Base-by-base conservation (phyloP, 805 yeast species). In the Saccharomyces cerevisiae region DNA sequence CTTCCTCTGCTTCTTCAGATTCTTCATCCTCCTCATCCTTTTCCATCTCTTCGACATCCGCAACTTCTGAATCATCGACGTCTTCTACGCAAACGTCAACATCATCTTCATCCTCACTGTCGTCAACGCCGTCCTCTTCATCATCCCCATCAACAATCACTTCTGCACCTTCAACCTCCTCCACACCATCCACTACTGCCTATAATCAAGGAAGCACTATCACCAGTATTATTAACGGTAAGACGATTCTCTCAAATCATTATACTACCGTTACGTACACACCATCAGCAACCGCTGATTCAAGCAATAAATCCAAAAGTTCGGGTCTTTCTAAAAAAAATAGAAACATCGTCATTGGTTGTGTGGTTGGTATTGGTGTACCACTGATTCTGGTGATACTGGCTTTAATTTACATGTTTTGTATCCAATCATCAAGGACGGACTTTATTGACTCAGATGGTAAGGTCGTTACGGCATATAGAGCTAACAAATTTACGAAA, bases 361-460 rank as follows among this genome's bases (percentile, higher is more conserved):
- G 82, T 54, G 84, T 80, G 17, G 85, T 84, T 10, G 89, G 89
- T 56, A 77, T 85, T 14, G 87, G 87, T 51, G 80, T 83, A 0
- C 86, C 90, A 2, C 61, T 78, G 0, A 63, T 82, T 1, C 48
- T 68, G 5, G 55, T 55, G 2, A 41, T 55, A 2, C 14, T 51
- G 10, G 57, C 58, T 14, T 11, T 67, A 22, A 32, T 66, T 4
- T 64, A 64, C 50, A 41, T 62, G 17, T 64, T 56, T 51, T 63
- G 63, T 36, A 52, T 63, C n/a, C 58, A 58, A 57, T 52, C 64
- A 10, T 64, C 60, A 47, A 66, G 57, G 48, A 59, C 65, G 3
- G 63, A 65, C 48, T 67, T 65, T 49, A 63, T 67, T 49, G 65
- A 67, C 53, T 64, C 70, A 6, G 66, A 67, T 47, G 70, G 70